Evolutionary conservation across 2,329 filamentous ascomycete species (phyloP).

Genomic region (Chrysosporium keratinophilum): DNA sequence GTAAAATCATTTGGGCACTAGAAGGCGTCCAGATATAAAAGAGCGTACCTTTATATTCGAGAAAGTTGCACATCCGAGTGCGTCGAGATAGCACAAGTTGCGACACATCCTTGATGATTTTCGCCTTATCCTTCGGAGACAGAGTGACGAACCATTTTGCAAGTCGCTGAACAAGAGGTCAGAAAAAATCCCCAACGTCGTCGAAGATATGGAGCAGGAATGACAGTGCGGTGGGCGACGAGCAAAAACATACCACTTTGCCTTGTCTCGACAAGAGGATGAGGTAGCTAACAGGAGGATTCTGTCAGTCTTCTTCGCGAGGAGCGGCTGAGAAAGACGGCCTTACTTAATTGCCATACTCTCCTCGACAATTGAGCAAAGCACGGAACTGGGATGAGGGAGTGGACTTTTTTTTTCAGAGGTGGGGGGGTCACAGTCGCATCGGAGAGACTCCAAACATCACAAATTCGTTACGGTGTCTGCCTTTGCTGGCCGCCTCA

Average conservation of each 20-base stretch:
- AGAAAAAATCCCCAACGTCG: slow-evolving; percentile 19
- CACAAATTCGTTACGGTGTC: background rate
- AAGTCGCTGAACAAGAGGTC: slow-evolving; percentile 55
- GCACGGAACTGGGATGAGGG: slow-evolving; percentile 3
- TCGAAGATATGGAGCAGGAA: slow-evolving; percentile 12
- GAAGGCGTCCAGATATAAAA: background rate
- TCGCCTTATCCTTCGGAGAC: slow-evolving; percentile 95
- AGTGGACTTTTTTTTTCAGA: slow-evolving; percentile 3
- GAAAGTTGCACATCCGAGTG: slow-evolving; percentile 99
- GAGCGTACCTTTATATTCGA: slow-evolving; percentile 85
- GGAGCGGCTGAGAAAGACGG: background rate
- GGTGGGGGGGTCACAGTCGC: slow-evolving; percentile 1
- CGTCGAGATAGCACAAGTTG: slow-evolving; percentile 91
- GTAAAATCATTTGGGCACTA: background rate
- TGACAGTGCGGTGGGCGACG: slow-evolving; percentile 33
- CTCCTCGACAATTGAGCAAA: slow-evolving; percentile 11
- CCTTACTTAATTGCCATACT: slow-evolving; percentile 48
- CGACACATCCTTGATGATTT: slow-evolving; percentile 99
- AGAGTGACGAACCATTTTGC: slow-evolving; percentile 99
- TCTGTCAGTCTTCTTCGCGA: background rate
- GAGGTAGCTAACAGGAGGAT: slow-evolving; percentile 58
- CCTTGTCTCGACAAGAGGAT: slow-evolving; percentile 96
- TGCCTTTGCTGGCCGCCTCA: background rate
- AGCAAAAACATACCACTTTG: slow-evolving; percentile 72
- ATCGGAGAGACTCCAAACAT: background rate